Conservation (phyloP, 805 yeast genomes). For the Scheffersomyces coipomensis region DNA sequence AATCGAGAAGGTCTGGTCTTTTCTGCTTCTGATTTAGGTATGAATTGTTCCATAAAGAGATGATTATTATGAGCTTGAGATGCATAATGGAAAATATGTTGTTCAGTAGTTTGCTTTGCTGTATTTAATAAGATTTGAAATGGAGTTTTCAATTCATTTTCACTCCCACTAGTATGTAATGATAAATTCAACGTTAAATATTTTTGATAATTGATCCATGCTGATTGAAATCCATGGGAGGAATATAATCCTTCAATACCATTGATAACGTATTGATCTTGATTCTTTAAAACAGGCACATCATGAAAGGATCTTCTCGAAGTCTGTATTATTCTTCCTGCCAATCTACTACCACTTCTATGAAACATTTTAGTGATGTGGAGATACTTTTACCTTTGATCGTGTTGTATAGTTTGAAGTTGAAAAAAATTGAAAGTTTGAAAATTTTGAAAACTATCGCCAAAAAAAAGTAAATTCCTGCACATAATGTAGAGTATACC, state of each 20-base stretch:
- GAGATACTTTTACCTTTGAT: neutral
- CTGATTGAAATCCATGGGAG: conserved; percentile 61
- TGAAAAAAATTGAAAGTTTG: too few relatives aligned
- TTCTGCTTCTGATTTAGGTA: conserved; percentile 27
- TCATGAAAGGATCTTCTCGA: conserved; percentile 50
- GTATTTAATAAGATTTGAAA: conserved; percentile 67
- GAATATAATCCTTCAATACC: conserved; percentile 71
- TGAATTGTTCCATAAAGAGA: conserved; percentile 70
- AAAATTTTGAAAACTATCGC: too few relatives aligned
- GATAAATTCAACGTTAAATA: conserved; percentile 60
- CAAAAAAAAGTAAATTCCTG: too few relatives aligned
- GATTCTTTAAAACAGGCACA: conserved; percentile 55
- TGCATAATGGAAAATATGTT: conserved; percentile 80
- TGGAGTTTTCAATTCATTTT: conserved; percentile 72
- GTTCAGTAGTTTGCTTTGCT: conserved; percentile 62
- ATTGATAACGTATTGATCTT: conserved; percentile 30
- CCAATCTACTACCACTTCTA: neutral
- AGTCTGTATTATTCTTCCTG: neutral
- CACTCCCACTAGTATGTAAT: conserved; percentile 71
- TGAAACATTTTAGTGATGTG: neutral
- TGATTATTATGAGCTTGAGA: conserved; percentile 93
- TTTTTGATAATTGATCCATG: conserved; percentile 82
- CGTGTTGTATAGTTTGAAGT: too few relatives aligned
- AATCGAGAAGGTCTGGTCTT: conserved; percentile 36
- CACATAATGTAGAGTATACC: too few relatives aligned